Evolutionary conservation across 805 yeast genomes (phyloP), one percentile per base, ranked within the genome.

Genomic region (Ogataea ramenticola): DNA sequence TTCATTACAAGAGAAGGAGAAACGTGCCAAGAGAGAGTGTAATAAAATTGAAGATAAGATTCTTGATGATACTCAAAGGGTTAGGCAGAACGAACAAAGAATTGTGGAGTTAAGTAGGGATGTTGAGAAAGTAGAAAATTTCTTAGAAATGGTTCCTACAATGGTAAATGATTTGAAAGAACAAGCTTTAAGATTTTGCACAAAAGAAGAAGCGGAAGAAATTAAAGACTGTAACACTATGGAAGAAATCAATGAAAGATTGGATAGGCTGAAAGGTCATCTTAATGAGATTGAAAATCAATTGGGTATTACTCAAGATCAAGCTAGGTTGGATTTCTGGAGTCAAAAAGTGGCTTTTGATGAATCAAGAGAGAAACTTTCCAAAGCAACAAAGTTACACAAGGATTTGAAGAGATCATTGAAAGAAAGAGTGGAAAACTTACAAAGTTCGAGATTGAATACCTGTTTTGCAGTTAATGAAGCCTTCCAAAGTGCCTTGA

Each of bases 401-500:
- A 57, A 61, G 17, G 52, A 53, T 14, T 52, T 67, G 16, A 48
- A 51, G 16, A 46, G 55, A 4, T 72, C 80, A 0, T 53, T 76
- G n/a, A 60, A 60, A 22, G 64, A 62, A 9, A 68, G 84, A 52
- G 46, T 67, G 20, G 62, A 62, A 27, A 67, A 73, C 29, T 66
- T 76, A 45, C 62, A 62, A 41, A 56, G 65, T 40, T 59, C 74
- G 39, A 57, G 70, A 42, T 54, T 64, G 43, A 49, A 68, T 24
- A 64, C 75, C 1, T 74, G 75, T 44, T 57, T 64, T 31, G 74
- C 67, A 30, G 82, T 80, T 17, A 75, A 74, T 46, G 51, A 64
- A 30, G 79, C 72, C 43, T 86, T 86, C 58, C 78, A 77, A 47
- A 65, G 70, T 36, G 77, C 88, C 0, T 61, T 86, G 49, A 74